A percentile compares a stretch with the other conserved stretches of the same genome.
phyloP scores from a whole-genome alignment of 2,329 filamentous ascomycete genomes.

The Xylogone sp. region DNA sequence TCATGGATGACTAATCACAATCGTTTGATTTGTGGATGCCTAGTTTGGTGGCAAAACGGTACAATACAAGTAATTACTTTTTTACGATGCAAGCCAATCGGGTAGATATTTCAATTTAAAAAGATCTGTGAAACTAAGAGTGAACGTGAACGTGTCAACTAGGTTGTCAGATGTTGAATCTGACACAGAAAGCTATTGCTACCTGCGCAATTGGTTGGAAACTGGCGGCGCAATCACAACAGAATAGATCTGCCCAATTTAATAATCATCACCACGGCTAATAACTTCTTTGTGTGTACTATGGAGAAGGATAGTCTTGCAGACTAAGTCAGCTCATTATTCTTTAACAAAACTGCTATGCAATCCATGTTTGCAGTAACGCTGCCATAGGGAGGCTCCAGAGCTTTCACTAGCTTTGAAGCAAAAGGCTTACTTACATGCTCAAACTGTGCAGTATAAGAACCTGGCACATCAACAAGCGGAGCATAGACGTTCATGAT shows the following conservation, averaged over 20 bases:
- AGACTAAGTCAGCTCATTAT: too few species aligned
- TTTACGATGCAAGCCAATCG: too few species aligned
- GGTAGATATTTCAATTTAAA: background rate
- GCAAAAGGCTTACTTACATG: constrained; percentile 32
- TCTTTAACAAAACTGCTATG: too few species aligned
- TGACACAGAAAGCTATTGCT: background rate
- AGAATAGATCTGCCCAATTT: constrained; percentile 5
- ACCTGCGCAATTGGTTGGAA: background rate
- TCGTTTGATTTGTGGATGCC: too few species aligned
- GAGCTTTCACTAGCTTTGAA: too few species aligned
- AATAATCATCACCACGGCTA: constrained; percentile 51
- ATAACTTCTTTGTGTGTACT: constrained; percentile 45
- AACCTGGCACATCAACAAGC: constrained; percentile 53
- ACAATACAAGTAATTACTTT: too few species aligned
- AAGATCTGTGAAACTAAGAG: background rate
- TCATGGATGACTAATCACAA: too few species aligned
- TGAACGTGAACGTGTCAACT: background rate
- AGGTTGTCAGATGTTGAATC: background rate
- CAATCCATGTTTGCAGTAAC: too few species aligned
- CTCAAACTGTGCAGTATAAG: constrained; percentile 63
- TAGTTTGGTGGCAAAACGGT: too few species aligned
- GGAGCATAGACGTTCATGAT: constrained; percentile 55
- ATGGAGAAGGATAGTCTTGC: constrained; percentile 44
- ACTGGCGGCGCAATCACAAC: background rate
- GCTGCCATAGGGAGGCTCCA: too few species aligned